Conservation (phyloP, 495 filamentous ascomycete genomes). For the Aspergillus wentii region DNA sequence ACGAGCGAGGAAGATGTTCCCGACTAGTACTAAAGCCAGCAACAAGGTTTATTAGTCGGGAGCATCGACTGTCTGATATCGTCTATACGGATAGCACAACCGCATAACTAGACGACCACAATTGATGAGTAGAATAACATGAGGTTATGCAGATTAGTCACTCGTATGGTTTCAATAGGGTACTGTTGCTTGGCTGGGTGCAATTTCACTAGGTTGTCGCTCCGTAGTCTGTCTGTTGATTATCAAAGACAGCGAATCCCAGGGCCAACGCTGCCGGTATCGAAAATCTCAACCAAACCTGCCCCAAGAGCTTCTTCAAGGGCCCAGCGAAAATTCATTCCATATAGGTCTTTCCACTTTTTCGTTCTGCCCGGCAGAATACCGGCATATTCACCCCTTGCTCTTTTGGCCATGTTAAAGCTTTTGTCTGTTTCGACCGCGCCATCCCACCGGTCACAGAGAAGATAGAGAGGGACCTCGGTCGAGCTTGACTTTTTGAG, state of each 20-base stretch:
- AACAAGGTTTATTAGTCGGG: no score
- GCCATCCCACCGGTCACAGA: conserved; percentile 80
- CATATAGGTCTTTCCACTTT: conserved; percentile 79
- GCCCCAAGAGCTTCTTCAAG: conserved; percentile 73
- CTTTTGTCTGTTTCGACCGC: conserved; percentile 57
- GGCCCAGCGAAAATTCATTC: conserved; percentile 73
- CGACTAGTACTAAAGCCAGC: no score
- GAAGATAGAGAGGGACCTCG: conserved; percentile 60
- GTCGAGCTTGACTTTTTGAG: conserved; percentile 58
- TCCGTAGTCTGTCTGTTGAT: no score
- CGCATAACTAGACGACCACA: no score
- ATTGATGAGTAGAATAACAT: no score
- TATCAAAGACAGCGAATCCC: conserved; percentile 56
- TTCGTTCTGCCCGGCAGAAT: conserved; percentile 68
- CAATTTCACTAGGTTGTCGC: no score
- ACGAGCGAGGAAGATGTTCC: no score
- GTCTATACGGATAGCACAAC: no score
- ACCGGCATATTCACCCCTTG: conserved; percentile 63
- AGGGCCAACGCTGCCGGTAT: conserved; percentile 75
- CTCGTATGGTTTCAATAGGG: background rate
- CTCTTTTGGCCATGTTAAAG: conserved; percentile 53
- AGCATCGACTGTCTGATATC: no score
- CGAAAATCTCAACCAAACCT: conserved; percentile 78
- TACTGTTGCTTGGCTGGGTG: no score
- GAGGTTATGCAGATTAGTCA: background rate